Evolutionary conservation across 2,329 filamentous ascomycete species (phyloP).

Genomic region (Shiraia bambusicola): DNA sequence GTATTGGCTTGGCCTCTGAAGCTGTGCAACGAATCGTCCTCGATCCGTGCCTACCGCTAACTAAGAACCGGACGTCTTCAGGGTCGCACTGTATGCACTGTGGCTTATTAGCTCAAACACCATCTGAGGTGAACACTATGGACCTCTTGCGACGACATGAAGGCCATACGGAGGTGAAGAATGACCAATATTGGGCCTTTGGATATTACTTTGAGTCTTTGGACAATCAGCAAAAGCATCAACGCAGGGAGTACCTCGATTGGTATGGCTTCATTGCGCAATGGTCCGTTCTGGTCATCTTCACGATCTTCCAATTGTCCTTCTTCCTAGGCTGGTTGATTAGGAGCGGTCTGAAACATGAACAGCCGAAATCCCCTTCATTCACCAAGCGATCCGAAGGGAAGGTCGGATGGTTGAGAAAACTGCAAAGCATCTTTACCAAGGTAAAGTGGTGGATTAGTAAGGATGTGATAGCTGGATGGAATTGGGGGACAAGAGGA

Average conservation of each 20-base stretch:
- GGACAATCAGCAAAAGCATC: slow-evolving; percentile 51
- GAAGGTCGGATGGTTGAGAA: slow-evolving; percentile 26
- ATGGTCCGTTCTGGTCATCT: slow-evolving; percentile 52
- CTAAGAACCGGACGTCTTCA: no score
- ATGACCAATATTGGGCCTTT: slow-evolving; percentile 31
- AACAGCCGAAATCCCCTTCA: slow-evolving; percentile 47
- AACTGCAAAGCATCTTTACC: slow-evolving; percentile 25
- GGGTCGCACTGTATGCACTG: no score
- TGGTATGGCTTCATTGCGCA: slow-evolving; percentile 59
- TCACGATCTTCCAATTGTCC: slow-evolving; percentile 47
- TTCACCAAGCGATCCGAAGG: slow-evolving; percentile 37
- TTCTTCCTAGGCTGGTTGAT: slow-evolving; percentile 41
- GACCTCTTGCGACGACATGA: slow-evolving; percentile 21
- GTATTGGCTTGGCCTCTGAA: no score
- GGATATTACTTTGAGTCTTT: slow-evolving; percentile 59
- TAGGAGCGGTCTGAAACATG: slow-evolving; percentile 28
- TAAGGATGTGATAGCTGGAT: slow-evolving; percentile 46
- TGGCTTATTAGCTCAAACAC: no score
- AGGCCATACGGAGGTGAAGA: slow-evolving; percentile 27
- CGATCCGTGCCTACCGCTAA: neutral
- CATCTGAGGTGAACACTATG: slow-evolving; percentile 8
- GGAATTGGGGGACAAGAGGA: slow-evolving; percentile 54
- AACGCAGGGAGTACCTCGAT: slow-evolving; percentile 56
- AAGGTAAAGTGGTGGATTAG: slow-evolving; percentile 49
- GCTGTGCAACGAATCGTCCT: neutral